These are phyloP conservation scores for Ajuga reptans DNA, from an alignment of 305 asterid genomes.

Conservation along the genomic window DNA sequence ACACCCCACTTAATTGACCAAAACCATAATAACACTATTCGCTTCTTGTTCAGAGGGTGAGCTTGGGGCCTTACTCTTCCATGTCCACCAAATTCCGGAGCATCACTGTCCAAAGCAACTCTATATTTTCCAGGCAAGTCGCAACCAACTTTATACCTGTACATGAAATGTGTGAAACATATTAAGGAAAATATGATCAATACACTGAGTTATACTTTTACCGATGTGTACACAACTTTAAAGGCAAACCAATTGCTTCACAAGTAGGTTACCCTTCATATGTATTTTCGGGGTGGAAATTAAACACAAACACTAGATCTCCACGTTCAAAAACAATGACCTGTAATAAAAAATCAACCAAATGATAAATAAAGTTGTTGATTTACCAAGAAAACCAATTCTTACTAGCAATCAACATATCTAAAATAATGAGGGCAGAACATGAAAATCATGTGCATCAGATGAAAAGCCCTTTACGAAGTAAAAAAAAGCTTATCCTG, in stretches of 20 bases:
- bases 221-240: neutral
- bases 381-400: neutral
- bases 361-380: neutral
- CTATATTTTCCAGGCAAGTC: conserved; percentile 90
- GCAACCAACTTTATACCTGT: conserved; percentile 93
- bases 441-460: neutral
- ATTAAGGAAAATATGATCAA: neutral
- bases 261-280: conserved; percentile 60
- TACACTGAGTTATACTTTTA: neutral
- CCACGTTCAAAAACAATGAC: conserved; percentile 92
- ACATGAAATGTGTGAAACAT: conserved; percentile 15
- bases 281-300: conserved; percentile 77
- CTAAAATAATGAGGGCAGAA: neutral
- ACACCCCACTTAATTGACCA: neutral
- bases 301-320: conserved; percentile 79
- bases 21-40: neutral
- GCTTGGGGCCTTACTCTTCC: conserved; percentile 67
- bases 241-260: conserved; percentile 11
- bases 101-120: conserved; percentile 90
- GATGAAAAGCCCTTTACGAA: neutral
- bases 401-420: neutral
- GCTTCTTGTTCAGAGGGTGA: neutral
- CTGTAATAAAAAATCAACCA: conserved; percentile 35
- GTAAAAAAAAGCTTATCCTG: neutral
- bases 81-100: conserved; percentile 84